Evolutionary conservation across 257 asterid genomes (phyloP).

Genomic region (Coffea eugenioides): DNA sequence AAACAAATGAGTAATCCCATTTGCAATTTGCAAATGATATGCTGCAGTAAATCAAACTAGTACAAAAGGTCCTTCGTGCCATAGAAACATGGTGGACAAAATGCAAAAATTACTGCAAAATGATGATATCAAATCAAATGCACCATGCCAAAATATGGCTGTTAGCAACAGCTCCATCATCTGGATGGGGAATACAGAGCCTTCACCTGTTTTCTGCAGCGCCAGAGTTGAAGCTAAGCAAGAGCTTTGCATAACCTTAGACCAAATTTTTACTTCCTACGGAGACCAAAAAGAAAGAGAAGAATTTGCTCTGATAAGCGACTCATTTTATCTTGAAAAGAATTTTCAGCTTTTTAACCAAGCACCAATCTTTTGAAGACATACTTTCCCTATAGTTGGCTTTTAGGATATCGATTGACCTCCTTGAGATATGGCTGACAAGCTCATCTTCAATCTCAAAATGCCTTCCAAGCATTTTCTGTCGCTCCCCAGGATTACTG

Average conservation of each 20-base stretch:
- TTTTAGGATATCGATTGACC: slow-evolving; percentile 85
- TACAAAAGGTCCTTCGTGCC: too few relatives aligned
- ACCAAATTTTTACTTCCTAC: too few relatives aligned
- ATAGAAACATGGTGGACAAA: too few relatives aligned
- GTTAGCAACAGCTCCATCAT: too few relatives aligned
- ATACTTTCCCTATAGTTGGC: slow-evolving; percentile 68
- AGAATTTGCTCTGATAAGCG: not conserved
- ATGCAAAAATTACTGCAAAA: too few relatives aligned
- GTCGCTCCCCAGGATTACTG: slow-evolving; percentile 79
- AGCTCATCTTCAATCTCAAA: slow-evolving; percentile 93
- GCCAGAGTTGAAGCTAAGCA: not conserved
- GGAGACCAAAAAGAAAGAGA: too few relatives aligned
- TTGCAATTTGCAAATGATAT: not conserved
- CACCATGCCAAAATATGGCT: too few relatives aligned
- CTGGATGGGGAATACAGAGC: too few relatives aligned
- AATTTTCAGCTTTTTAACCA: not conserved
- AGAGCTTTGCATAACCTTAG: too few relatives aligned
- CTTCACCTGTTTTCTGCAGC: not conserved
- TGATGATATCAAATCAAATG: too few relatives aligned
- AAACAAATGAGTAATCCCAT: too few relatives aligned
- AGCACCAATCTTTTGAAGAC: not conserved
- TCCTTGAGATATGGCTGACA: slow-evolving; percentile 83
- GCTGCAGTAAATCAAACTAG: too few relatives aligned
- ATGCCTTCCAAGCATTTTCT: slow-evolving; percentile 93
- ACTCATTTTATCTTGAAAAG: slow-evolving; percentile 48